Percentiles rank a stretch among this genome's conserved stretches.
These are phyloP conservation scores for Mimosa pudica DNA, from an alignment of 306 rosid species.

Conservation along the genomic window DNA sequence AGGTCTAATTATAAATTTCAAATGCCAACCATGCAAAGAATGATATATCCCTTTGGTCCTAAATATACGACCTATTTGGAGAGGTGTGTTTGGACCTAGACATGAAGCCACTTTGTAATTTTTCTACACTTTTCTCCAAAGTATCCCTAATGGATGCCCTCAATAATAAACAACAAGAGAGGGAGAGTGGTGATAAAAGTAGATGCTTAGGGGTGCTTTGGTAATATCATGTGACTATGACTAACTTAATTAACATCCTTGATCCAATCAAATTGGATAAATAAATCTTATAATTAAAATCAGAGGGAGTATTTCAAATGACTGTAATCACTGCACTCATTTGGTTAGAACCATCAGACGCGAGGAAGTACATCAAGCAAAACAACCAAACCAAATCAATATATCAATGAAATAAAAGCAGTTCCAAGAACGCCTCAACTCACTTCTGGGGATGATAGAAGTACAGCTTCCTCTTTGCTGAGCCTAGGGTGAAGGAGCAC, in stretches of 20 bases:
- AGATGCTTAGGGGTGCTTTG: too few relatives aligned
- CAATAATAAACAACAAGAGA: too few relatives aligned
- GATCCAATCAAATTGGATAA: too few relatives aligned
- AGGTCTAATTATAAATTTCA: slow-evolving; percentile 19
- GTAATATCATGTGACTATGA: too few relatives aligned
- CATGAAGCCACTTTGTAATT: too few relatives aligned
- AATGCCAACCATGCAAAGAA: slow-evolving; percentile 7
- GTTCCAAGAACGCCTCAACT: slow-evolving; percentile 36
- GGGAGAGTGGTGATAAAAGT: too few relatives aligned
- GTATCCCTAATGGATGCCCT: too few relatives aligned
- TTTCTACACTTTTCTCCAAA: too few relatives aligned
- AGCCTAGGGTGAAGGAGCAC: slow-evolving; percentile 82
- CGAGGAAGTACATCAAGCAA: neutral
- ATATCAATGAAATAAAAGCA: slow-evolving; percentile 4
- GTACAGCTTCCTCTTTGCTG: slow-evolving; percentile 57
- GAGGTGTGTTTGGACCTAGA: too few relatives aligned
- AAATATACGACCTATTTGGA: too few relatives aligned
- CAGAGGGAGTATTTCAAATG: neutral
- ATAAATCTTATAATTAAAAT: too few relatives aligned
- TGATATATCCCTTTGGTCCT: neutral
- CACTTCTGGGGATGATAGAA: slow-evolving; percentile 75
- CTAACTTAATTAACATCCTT: too few relatives aligned
- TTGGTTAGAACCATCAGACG: neutral
- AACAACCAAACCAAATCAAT: neutral
- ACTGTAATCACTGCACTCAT: slow-evolving; percentile 19